phyloP scores from a whole-genome alignment of 495 filamentous ascomycete genomes.

The Astrothelium subdiscretum region DNA sequence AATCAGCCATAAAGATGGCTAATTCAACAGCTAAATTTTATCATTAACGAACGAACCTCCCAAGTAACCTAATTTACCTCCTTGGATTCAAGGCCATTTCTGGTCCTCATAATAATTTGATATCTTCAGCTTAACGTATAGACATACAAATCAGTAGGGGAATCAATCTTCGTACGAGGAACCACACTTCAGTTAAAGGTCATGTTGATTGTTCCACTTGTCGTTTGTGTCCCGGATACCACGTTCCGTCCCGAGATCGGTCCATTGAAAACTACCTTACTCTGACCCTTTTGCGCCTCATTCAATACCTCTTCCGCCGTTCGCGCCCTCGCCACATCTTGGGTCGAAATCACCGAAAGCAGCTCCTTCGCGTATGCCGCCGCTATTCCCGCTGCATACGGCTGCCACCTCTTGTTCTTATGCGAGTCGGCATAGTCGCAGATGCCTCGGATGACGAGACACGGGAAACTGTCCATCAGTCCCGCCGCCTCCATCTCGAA shows the following conservation, averaged over 20 bases:
- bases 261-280: not conserved
- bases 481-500: slow-evolving; percentile 25
- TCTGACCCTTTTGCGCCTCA: not conserved
- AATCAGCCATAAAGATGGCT: too few species aligned
- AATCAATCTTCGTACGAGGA: not conserved
- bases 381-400: slow-evolving; percentile 21
- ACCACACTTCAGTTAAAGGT: not conserved
- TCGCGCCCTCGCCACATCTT: not conserved
- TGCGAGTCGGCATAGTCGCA: slow-evolving; percentile 24
- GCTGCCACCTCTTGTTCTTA: slow-evolving; percentile 22
- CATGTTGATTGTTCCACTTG: not conserved
- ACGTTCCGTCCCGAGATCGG: not conserved
- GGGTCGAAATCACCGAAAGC: not conserved
- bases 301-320: not conserved
- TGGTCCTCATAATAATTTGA: not conserved
- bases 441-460: slow-evolving; percentile 8
- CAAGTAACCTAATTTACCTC: not conserved
- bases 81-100: not conserved
- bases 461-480: slow-evolving; percentile 15
- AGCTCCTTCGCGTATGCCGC: slow-evolving; percentile 15
- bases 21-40: too few species aligned
- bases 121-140: not conserved
- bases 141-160: not conserved
- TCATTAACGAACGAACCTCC: not conserved
- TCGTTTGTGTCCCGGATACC: not conserved